Percentiles rank a stretch among this genome's conserved stretches.
These are phyloP conservation scores for Kluyveromyces nonfermentans DNA, from an alignment of 805 yeast genomes.

Conservation along the genomic window DNA sequence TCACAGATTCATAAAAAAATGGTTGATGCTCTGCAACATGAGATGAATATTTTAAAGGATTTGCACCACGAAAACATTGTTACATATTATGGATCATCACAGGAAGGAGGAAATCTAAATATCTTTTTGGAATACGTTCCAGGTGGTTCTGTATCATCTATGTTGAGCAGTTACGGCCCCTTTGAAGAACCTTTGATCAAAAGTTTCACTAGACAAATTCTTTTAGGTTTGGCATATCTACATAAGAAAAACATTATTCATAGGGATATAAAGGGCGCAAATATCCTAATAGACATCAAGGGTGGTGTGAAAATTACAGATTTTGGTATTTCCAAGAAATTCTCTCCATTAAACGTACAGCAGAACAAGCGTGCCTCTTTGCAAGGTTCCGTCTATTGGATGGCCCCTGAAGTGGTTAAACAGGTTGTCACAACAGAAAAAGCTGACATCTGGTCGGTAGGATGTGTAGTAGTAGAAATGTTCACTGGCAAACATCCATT, in stretches of 20 bases:
- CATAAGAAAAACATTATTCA: constrained; percentile 73
- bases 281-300: constrained; percentile 68
- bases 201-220: constrained; percentile 65
- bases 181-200: constrained; percentile 69
- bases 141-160: constrained; percentile 61
- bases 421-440: constrained; percentile 85
- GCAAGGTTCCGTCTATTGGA: constrained; percentile 96
- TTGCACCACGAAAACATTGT: constrained; percentile 89
- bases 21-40: constrained; percentile 76
- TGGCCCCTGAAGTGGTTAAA: constrained; percentile 98
- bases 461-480: constrained; percentile 91
- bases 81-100: constrained; percentile 79
- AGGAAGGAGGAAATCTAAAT: constrained; percentile 60
- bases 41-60: constrained; percentile 66
- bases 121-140: constrained; percentile 75
- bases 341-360: constrained; percentile 43
- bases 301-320: constrained; percentile 80
- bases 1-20: constrained; percentile 38
- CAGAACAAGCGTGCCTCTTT: constrained; percentile 60
- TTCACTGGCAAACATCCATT: constrained; percentile 93
- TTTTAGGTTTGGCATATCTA: constrained; percentile 63
- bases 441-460: constrained; percentile 97
- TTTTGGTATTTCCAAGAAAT: constrained; percentile 70
- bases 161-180: constrained; percentile 66
- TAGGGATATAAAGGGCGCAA: constrained; percentile 85